Conservation (phyloP, 345 rosid genomes). For the Heritiera littoralis region DNA sequence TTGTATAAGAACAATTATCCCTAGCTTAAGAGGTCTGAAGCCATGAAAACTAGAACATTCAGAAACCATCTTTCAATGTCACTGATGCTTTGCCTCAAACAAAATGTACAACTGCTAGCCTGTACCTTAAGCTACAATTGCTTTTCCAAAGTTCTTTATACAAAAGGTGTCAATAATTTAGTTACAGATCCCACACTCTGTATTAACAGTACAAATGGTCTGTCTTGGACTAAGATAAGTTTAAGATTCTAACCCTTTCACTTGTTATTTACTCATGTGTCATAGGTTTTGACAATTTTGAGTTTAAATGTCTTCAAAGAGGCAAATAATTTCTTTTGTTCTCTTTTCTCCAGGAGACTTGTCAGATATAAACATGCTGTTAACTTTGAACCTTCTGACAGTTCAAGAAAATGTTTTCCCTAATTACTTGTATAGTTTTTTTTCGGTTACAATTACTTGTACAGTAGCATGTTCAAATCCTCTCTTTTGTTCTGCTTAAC, state of each 20-base stretch:
- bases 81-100: slow-evolving; percentile 28
- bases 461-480: not conserved
- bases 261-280: not conserved
- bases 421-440: no score
- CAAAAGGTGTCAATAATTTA: slow-evolving; percentile 37
- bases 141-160: slow-evolving; percentile 31
- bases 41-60: slow-evolving; percentile 11
- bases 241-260: not conserved
- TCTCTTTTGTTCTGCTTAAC: not conserved
- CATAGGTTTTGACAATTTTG: not conserved
- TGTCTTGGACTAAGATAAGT: slow-evolving; percentile 5
- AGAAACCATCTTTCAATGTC: slow-evolving; percentile 21
- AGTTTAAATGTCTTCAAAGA: not conserved
- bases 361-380: not conserved
- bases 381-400: no score
- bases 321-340: not conserved
- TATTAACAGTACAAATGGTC: slow-evolving; percentile 12
- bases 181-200: slow-evolving; percentile 24
- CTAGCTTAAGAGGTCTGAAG: slow-evolving; percentile 7
- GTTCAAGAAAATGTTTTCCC: no score
- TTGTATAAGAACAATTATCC: not conserved
- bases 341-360: not conserved
- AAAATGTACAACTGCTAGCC: slow-evolving; percentile 21
- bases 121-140: slow-evolving; percentile 29
- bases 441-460: no score